Conservation (phyloP, 192 early-diverging fungal genomes). For the Coemansia brasiliensis region DNA sequence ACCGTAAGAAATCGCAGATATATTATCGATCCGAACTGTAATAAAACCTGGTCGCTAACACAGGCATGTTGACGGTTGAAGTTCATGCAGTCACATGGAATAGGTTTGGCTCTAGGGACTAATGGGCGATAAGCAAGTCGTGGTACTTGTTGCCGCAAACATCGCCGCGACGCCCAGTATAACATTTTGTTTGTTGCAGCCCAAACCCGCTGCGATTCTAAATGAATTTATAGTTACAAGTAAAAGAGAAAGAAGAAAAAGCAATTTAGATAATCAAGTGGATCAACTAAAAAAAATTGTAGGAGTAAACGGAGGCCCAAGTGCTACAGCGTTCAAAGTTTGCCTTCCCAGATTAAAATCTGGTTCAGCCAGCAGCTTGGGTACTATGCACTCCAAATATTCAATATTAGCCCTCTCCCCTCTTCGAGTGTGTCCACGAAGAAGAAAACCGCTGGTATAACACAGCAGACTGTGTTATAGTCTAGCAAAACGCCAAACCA, state of each 20-base stretch:
- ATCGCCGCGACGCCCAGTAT: slow-evolving; percentile 26
- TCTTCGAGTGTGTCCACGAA: too few relatives aligned
- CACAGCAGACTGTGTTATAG: slow-evolving; percentile 4
- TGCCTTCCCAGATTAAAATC: not conserved
- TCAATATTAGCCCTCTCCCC: slow-evolving; percentile 11
- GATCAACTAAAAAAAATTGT: slow-evolving; percentile 7
- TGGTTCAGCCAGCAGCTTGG: slow-evolving; percentile 16
- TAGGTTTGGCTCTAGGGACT: not conserved
- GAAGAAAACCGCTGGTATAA: not conserved
- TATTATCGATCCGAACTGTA: not conserved
- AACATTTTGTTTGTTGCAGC: slow-evolving; percentile 9
- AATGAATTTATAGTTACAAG: not conserved
- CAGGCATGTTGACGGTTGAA: not conserved
- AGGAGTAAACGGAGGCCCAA: slow-evolving; percentile 52
- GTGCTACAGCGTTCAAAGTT: slow-evolving; percentile 16
- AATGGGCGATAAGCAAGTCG: not conserved
- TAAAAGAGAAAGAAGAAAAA: not conserved
- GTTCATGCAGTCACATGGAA: not conserved
- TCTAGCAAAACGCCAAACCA: slow-evolving; percentile 17
- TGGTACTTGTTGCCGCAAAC: slow-evolving; percentile 16
- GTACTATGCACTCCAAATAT: slow-evolving; percentile 47
- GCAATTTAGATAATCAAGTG: not conserved
- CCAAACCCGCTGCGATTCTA: not conserved
- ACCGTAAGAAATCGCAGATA: not conserved
- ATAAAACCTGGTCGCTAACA: not conserved